Evolutionary conservation across 768 basidiomycete species (phyloP), one percentile per base, ranked within the genome.

Genomic region (Guyanaporus albipodus): DNA sequence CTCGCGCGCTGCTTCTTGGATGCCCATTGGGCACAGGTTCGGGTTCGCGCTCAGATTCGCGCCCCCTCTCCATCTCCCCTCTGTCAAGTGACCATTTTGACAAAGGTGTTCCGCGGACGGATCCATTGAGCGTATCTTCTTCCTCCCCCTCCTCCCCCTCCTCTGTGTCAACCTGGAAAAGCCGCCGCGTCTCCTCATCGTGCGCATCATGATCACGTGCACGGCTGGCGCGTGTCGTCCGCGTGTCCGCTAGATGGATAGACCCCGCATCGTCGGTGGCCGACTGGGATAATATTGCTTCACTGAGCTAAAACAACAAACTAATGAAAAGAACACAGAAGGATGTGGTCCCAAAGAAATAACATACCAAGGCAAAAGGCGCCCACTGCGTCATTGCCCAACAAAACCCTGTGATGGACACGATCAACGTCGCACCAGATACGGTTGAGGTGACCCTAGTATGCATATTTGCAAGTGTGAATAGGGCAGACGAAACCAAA

Each of bases 331-430:
- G 18, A 18, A 34, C 33, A 34, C 10, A 11, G 17, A 38, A 46
- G 31, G 39, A 12, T 8, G 31, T 17, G 17, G 10, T 27, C 33
- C 24, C 11, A 37, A 43, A 46, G 18, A 23, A 43, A 15, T 22
- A 14, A 69, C 81, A 38, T 53, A 94, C 91, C 59, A 98, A 66
- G 0, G 91, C 82, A 67, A 91, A 95, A 3, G 94, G 94, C 4
- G 84, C 91, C 95, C 94, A 97, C 66, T 87, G 85, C 1, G 85
- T 79, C 42, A 97, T 76, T 6, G 92, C 91, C 90, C 88, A 96
- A n/a, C 88, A 85, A 56, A 96, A 85, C 0, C 95, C 95, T 7
- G 85, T 84, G 11, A 87, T 54, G 8, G 84, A 78, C 41, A 96
- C 79, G 49, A 97, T 74, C 11, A 83, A 46, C 1, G 87, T 91